Percentiles rank a stretch among this genome's conserved stretches.
Conservation (phyloP, 495 filamentous ascomycete genomes). For the Pyrenula aspistea region DNA sequence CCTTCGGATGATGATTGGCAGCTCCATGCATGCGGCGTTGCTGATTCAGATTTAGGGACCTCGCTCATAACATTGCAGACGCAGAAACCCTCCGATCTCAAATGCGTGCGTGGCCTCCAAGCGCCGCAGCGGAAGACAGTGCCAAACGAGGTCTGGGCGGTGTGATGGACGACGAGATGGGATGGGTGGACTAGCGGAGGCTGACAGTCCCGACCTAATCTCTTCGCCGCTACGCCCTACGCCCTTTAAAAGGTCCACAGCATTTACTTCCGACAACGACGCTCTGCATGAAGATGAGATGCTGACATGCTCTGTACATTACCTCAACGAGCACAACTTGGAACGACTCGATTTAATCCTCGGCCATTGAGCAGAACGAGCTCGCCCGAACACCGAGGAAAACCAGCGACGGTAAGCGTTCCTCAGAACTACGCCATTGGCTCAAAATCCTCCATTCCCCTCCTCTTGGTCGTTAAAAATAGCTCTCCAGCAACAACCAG, state of each 20-base stretch:
- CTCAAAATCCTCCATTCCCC: too few species aligned
- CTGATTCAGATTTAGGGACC: constrained; percentile 20
- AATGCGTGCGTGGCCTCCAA: constrained; percentile 36
- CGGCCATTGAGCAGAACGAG: too few species aligned
- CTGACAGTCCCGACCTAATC: constrained; percentile 5
- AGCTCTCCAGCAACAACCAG: too few species aligned
- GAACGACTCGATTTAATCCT: too few species aligned
- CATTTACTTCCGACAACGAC: too few species aligned
- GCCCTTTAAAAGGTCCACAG: too few species aligned
- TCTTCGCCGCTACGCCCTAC: too few species aligned
- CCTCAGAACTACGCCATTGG: too few species aligned
- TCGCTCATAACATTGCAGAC: constrained; percentile 27
- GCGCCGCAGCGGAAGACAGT: constrained; percentile 24
- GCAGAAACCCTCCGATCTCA: constrained; percentile 27
- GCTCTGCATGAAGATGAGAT: too few species aligned
- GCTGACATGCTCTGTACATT: too few species aligned
- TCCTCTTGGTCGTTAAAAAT: too few species aligned
- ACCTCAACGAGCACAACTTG: too few species aligned
- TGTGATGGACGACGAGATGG: constrained; percentile 45
- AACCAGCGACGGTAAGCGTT: neutral
- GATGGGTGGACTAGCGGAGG: constrained; percentile 36
- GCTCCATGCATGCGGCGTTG: neutral
- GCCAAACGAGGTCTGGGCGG: constrained; percentile 26
- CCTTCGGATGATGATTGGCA: neutral
- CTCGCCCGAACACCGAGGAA: neutral